phyloP scores from a whole-genome alignment of 2,329 filamentous ascomycete species.

The Blastomyces gilchristii region DNA sequence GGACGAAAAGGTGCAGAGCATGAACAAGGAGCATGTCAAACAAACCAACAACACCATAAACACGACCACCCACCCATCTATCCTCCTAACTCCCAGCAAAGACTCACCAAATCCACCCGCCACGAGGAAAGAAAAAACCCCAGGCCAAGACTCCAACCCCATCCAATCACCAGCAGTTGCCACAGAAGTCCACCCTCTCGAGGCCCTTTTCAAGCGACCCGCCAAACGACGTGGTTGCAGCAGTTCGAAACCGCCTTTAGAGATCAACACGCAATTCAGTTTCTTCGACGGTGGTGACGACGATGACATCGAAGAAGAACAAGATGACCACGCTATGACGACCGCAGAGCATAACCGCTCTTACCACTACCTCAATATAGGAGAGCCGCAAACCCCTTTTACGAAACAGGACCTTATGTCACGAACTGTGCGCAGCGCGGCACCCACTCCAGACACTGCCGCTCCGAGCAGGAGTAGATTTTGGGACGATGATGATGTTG shows the following conservation, averaged over 20 bases:
- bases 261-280: constrained; percentile 55
- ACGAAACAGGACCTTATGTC: constrained; percentile 67
- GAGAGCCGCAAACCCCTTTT: constrained; percentile 66
- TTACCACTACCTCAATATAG: neutral
- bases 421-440: constrained; percentile 62
- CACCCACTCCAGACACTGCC: constrained; percentile 89
- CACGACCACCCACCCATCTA: neutral
- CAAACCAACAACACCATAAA: constrained; percentile 2
- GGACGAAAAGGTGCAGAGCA: constrained; percentile 12
- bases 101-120: constrained; percentile 15
- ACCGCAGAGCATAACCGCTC: constrained; percentile 7
- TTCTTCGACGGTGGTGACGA: constrained; percentile 59
- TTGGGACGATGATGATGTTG: constrained; percentile 19
- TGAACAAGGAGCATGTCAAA: constrained; percentile 3
- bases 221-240: constrained; percentile 28
- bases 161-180: constrained; percentile 28
- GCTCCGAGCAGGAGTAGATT: constrained; percentile 45
- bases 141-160: neutral
- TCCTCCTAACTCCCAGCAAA: constrained; percentile 34
- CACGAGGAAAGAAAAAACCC: constrained; percentile 43
- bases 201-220: constrained; percentile 78
- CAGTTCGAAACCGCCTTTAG: constrained; percentile 27
- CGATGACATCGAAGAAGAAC: constrained; percentile 39
- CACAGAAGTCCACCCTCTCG: constrained; percentile 65
- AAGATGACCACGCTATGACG: constrained; percentile 21